Conservation (phyloP, 1,139 yeast genomes). For the Yamadazyma friedrichii region DNA sequence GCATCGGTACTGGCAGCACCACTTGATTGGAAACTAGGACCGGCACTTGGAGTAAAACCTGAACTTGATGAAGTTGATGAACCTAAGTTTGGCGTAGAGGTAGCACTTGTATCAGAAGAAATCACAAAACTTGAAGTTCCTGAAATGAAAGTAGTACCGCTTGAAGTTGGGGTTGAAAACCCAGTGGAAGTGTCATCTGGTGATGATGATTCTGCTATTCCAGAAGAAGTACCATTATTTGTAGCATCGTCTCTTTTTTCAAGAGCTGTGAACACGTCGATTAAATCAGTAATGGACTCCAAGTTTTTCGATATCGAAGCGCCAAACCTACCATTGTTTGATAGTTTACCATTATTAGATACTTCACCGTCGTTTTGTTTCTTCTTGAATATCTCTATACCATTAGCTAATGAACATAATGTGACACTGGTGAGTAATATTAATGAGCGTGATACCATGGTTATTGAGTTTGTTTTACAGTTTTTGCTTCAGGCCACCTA, state of each 20-base stretch:
- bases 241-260: conserved; percentile 1
- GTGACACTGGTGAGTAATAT: neutral
- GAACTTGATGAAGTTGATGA: conserved; percentile 9
- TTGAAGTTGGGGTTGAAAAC: neutral
- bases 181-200: no score
- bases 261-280: neutral
- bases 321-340: neutral
- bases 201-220: no score
- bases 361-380: neutral
- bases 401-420: neutral
- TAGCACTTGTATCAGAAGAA: conserved; percentile 9
- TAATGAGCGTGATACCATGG: conserved; percentile 8
- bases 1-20: neutral
- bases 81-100: conserved; percentile 4
- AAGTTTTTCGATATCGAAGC: neutral
- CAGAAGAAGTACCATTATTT: neutral
- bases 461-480: no score
- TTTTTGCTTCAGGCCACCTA: no score
- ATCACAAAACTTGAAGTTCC: conserved; percentile 11
- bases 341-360: neutral
- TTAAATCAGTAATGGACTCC: conserved; percentile 1
- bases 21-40: conserved; percentile 2
- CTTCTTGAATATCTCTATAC: neutral
- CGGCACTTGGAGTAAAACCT: conserved; percentile 4
- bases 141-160: neutral